Evolutionary conservation across 176 grass and related monocot species (phyloP).

Genomic region (Carex littledalei): DNA sequence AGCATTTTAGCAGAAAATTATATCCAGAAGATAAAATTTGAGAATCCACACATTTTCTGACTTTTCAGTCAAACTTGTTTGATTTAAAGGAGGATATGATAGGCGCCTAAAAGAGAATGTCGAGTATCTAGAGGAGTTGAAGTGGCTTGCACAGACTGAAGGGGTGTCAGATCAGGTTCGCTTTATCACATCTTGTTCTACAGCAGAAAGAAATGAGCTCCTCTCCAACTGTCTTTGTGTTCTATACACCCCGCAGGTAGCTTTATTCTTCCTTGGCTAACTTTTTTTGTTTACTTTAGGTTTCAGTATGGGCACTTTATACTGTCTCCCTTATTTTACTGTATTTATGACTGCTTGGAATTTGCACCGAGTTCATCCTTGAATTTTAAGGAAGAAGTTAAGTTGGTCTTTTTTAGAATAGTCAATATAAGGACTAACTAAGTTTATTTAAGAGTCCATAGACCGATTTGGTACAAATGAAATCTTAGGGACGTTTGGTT

Average conservation of each 20-base stretch:
- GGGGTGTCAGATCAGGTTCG: conserved; percentile 53
- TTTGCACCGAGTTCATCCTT: not conserved
- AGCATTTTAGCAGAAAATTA: not conserved
- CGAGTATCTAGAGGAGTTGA: conserved; percentile 85
- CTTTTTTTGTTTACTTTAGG: not conserved
- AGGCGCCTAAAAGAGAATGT: conserved; percentile 91
- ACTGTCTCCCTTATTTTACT: not conserved
- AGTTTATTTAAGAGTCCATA: not conserved
- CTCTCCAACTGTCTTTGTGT: conserved; percentile 90
- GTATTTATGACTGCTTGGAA: not conserved
- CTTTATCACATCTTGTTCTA: conserved; percentile 84
- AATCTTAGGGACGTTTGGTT: not conserved
- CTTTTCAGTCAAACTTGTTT: conserved; percentile 20
- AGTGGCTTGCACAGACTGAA: conserved; percentile 50
- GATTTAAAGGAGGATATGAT: conserved; percentile 72
- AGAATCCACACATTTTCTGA: not conserved
- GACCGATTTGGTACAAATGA: not conserved
- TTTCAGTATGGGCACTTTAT: not conserved
- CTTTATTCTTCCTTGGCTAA: conserved; percentile 7
- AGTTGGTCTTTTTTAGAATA: not conserved
- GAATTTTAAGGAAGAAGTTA: not conserved
- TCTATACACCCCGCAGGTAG: conserved; percentile 83
- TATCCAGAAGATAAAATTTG: not conserved
- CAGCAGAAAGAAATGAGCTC: conserved; percentile 83
- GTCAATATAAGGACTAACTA: not conserved